Conservation (phyloP, 2,329 filamentous ascomycete genomes). For the Scytalidium sp. region DNA sequence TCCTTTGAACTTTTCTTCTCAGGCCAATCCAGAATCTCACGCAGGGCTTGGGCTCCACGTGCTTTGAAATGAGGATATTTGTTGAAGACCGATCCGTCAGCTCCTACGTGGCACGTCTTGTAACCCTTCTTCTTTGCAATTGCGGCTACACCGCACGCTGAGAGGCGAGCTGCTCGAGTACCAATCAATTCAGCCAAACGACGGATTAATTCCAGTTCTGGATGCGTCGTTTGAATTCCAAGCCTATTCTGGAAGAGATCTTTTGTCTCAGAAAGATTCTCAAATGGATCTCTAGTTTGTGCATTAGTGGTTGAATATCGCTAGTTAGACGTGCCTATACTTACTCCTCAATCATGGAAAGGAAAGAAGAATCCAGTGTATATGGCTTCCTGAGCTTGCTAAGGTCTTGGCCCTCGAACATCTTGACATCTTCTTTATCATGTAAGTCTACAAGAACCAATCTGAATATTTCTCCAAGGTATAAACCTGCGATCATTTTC, state of each 20-base stretch:
- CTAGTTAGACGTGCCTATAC: slow-evolving; percentile 26
- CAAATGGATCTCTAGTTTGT: slow-evolving; percentile 74
- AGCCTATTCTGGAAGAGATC: slow-evolving; percentile 80
- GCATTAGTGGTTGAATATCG: slow-evolving; percentile 12
- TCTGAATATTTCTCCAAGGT: slow-evolving; percentile 92
- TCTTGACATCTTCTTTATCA: slow-evolving; percentile 68
- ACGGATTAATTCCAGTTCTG: slow-evolving; percentile 86
- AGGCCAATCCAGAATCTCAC: slow-evolving; percentile 95
- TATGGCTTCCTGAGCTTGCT: slow-evolving; percentile 80
- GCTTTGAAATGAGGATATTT: slow-evolving; percentile 99
- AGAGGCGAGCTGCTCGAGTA: slow-evolving; percentile 88
- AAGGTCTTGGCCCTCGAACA: slow-evolving; percentile 85
- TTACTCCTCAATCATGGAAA: slow-evolving; percentile 86
- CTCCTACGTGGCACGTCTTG: slow-evolving; percentile 85
- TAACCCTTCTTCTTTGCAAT: slow-evolving; percentile 97
- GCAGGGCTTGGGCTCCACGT: slow-evolving; percentile 81
- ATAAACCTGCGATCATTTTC: slow-evolving; percentile 96
- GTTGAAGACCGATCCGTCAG: slow-evolving; percentile 97
- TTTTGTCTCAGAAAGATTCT: slow-evolving; percentile 87
- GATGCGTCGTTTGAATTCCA: slow-evolving; percentile 63
- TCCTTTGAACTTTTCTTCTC: slow-evolving; percentile 65
- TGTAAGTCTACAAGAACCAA: slow-evolving; percentile 82
- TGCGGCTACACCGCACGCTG: slow-evolving; percentile 90
- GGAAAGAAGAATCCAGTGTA: slow-evolving; percentile 87
- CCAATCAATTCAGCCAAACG: slow-evolving; percentile 91